These are phyloP conservation scores for Lentinula sp. DNA, from an alignment of 768 basidiomycete genomes.

Conservation along the genomic window DNA sequence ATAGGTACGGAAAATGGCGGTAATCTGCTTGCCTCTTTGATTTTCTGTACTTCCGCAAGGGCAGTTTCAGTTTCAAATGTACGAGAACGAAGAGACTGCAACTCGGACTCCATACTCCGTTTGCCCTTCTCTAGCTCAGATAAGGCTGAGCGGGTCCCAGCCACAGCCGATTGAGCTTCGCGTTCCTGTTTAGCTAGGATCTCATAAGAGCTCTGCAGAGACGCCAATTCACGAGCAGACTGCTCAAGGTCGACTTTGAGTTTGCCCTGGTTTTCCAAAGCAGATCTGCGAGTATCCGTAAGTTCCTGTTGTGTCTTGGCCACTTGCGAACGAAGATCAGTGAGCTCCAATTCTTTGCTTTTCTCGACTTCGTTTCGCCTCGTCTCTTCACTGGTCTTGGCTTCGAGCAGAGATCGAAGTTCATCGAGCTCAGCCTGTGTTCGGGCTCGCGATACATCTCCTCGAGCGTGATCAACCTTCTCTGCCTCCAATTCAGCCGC, in stretches of 20 bases:
- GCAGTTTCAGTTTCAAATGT: slow-evolving; percentile 64
- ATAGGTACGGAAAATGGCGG: not conserved
- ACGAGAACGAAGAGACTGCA: slow-evolving; percentile 60
- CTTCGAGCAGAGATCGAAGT: slow-evolving; percentile 74
- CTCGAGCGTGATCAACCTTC: slow-evolving; percentile 44
- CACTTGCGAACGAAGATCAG: slow-evolving; percentile 60
- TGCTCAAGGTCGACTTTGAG: slow-evolving; percentile 73
- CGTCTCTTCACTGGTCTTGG: slow-evolving; percentile 82
- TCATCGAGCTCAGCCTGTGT: slow-evolving; percentile 83
- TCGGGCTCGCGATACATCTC: slow-evolving; percentile 43
- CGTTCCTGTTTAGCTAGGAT: slow-evolving; percentile 62
- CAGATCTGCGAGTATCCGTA: slow-evolving; percentile 51
- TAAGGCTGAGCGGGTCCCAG: slow-evolving; percentile 41
- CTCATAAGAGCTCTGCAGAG: slow-evolving; percentile 53
- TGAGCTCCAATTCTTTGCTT: slow-evolving; percentile 82
- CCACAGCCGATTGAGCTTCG: slow-evolving; percentile 41
- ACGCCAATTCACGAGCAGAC: slow-evolving; percentile 49
- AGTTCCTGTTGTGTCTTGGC: slow-evolving; percentile 60
- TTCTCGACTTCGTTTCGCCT: slow-evolving; percentile 79
- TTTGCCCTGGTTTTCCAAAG: slow-evolving; percentile 63
- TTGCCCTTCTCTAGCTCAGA: slow-evolving; percentile 64
- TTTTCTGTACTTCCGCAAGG: slow-evolving; percentile 50
- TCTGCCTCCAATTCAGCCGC: slow-evolving; percentile 56
- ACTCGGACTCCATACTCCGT: slow-evolving; percentile 62
- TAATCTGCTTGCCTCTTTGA: slow-evolving; percentile 61